Percentiles rank a stretch among this genome's conserved stretches.
These are phyloP conservation scores for Ogataea salicorniae DNA, from an alignment of 805 yeast genomes.

Conservation along the genomic window DNA sequence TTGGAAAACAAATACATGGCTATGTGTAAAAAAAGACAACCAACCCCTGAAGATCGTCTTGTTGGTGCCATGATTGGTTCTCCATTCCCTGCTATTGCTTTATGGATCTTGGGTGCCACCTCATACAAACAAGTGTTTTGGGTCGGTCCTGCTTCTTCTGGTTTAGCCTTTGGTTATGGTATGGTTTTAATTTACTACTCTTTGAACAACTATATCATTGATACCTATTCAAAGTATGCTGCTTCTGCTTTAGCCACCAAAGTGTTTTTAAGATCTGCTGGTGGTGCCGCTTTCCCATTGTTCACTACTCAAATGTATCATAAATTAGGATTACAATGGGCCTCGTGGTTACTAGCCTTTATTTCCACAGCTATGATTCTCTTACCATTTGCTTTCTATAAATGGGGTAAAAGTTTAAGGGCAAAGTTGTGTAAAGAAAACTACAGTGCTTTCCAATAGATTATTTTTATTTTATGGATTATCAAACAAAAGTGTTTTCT, in stretches of 20 bases:
- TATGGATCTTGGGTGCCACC: conserved; percentile 79
- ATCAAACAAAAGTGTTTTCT: too few species aligned
- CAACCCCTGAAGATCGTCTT: conserved; percentile 76
- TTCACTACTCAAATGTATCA: conserved; percentile 80
- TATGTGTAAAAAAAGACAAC: conserved; percentile 47
- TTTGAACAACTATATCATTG: conserved; percentile 77
- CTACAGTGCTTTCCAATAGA: conserved; percentile 34
- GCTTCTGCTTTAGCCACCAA: conserved; percentile 80
- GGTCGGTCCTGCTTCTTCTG: conserved; percentile 60
- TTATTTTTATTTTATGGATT: too few species aligned
- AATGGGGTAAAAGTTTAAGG: conserved; percentile 60
- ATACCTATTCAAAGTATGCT: conserved; percentile 78
- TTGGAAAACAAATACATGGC: conserved; percentile 59
- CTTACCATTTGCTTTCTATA: conserved; percentile 68
- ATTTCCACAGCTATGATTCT: conserved; percentile 71
- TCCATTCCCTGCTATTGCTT: conserved; percentile 75
- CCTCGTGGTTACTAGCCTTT: conserved; percentile 71
- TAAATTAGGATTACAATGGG: conserved; percentile 73
- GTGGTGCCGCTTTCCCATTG: conserved; percentile 83
- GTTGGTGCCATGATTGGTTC: conserved; percentile 80
- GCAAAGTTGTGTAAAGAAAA: conserved; percentile 63
- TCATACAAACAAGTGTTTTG: conserved; percentile 60
- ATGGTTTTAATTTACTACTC: conserved; percentile 58
- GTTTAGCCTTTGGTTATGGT: conserved; percentile 56
- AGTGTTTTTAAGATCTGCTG: conserved; percentile 73